phyloP scores from a whole-genome alignment of 2,329 filamentous ascomycete species.

The Clarireedia sp. region DNA sequence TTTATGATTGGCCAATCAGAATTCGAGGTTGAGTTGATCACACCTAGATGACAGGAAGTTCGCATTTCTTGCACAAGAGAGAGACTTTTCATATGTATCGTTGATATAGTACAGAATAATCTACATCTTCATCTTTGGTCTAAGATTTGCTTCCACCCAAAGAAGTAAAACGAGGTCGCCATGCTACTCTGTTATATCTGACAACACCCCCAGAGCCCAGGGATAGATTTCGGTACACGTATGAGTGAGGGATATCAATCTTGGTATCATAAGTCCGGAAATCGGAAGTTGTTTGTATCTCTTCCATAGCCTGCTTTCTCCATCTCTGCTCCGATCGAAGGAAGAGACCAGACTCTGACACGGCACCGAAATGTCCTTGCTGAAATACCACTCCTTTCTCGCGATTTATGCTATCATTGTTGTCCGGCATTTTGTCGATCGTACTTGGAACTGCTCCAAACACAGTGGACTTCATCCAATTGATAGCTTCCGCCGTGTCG shows the following conservation, averaged over 20 bases:
- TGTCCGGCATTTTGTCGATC: constrained; percentile 22
- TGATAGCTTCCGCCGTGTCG: not conserved
- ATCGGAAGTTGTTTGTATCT: not conserved
- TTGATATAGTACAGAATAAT: no score
- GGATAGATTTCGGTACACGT: constrained; percentile 6
- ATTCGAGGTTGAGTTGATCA: no score
- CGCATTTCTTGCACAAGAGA: no score
- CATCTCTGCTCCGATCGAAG: not conserved
- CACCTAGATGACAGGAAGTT: no score
- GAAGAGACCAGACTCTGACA: constrained; percentile 46
- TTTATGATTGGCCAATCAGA: no score
- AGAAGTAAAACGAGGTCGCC: no score
- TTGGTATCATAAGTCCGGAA: constrained; percentile 28
- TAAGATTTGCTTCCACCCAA: no score
- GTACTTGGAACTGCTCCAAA: constrained; percentile 26
- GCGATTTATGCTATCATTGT: not conserved
- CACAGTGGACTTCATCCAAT: constrained; percentile 16
- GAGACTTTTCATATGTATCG: no score
- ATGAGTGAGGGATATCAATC: constrained; percentile 41
- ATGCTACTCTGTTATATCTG: no score
- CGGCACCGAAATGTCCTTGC: constrained; percentile 49
- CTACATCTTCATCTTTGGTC: no score
- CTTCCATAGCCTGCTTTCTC: not conserved
- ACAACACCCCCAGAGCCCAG: not conserved
- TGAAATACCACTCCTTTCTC: not conserved